phyloP scores from a whole-genome alignment of 768 basidiomycete genomes.

The Chalciporus chontae region DNA sequence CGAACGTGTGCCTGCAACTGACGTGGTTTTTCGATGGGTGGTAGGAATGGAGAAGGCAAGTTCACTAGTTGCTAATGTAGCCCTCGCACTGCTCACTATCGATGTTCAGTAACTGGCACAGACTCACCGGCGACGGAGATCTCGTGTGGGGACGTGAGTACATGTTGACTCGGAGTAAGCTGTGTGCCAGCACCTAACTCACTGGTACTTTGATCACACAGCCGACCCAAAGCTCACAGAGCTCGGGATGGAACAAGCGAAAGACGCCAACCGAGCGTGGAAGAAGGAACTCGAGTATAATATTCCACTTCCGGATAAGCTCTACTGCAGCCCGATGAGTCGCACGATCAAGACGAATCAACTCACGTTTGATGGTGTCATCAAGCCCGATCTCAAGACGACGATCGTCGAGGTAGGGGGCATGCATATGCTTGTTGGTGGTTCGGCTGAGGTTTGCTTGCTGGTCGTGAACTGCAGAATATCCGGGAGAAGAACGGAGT shows the following conservation, averaged over 20 bases:
- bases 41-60: conserved; percentile 60
- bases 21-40: not conserved
- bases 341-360: conserved; percentile 57
- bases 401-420: conserved; percentile 53
- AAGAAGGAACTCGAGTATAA: conserved; percentile 35
- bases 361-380: conserved; percentile 48
- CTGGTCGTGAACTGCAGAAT: conserved; percentile 38
- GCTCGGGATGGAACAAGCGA: conserved; percentile 55
- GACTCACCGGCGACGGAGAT: conserved; percentile 58
- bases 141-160: conserved; percentile 72
- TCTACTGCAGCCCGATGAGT: conserved; percentile 62
- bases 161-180: not conserved
- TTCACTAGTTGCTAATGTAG: not conserved
- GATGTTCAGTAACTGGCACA: conserved; percentile 47
- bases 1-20: not conserved
- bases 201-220: conserved; percentile 20
- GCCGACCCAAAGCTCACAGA: conserved; percentile 66
- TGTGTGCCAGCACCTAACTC: not conserved
- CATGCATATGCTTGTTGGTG: too few species aligned
- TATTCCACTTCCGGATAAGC: conserved; percentile 50
- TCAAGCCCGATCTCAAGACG: conserved; percentile 29
- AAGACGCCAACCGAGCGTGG: conserved; percentile 44
- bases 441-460: not conserved
- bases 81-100: not conserved
- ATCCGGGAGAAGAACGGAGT: conserved; percentile 63